Percentiles rank a stretch among this genome's conserved stretches.
Evolutionary conservation across 352 stramenopile species (phyloP).

Genomic region (Pythium insidiosum): DNA sequence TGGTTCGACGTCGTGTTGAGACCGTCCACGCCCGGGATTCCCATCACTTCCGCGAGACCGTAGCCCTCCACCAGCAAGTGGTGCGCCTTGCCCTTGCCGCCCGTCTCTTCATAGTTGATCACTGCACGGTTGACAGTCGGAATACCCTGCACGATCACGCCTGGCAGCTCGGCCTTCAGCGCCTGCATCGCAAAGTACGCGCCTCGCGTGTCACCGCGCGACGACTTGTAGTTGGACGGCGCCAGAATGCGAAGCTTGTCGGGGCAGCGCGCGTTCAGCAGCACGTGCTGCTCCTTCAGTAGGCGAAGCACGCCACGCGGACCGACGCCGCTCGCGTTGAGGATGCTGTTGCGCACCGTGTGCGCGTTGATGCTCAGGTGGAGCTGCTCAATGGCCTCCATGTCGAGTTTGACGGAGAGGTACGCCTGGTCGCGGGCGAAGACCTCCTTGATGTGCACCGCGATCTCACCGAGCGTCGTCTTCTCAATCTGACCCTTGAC

Average conservation of each 20-base stretch:
- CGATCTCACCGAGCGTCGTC: slow-evolving; percentile 95
- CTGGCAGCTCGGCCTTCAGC: slow-evolving; percentile 92
- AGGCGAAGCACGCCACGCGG: slow-evolving; percentile 60
- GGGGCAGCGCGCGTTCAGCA: slow-evolving; percentile 73
- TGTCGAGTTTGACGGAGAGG: slow-evolving; percentile 97
- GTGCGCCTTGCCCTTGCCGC: slow-evolving; percentile 75
- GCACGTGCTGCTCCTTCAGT: slow-evolving; percentile 81
- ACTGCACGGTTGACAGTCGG: slow-evolving; percentile 96
- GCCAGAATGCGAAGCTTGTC: slow-evolving; percentile 80
- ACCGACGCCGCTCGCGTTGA: slow-evolving; percentile 73
- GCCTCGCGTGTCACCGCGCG: slow-evolving; percentile 62
- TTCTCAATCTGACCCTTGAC: slow-evolving; percentile 99
- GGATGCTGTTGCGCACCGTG: slow-evolving; percentile 89
- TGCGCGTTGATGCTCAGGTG: slow-evolving; percentile 93
- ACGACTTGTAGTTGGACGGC: slow-evolving; percentile 81
- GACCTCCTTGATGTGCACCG: slow-evolving; percentile 97
- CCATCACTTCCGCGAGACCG: slow-evolving; percentile 97
- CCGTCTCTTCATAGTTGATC: slow-evolving; percentile 96
- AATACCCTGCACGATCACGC: slow-evolving; percentile 98
- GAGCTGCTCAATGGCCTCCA: slow-evolving; percentile 94
- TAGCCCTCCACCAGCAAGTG: slow-evolving; percentile 99
- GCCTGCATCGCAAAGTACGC: slow-evolving; percentile 94
- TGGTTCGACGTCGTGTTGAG: slow-evolving; percentile 97
- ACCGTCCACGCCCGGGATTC: slow-evolving; percentile 94
- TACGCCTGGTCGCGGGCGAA: slow-evolving; percentile 92